phyloP scores from a whole-genome alignment of 768 basidiomycete genomes.

The Mycena galericulata region DNA sequence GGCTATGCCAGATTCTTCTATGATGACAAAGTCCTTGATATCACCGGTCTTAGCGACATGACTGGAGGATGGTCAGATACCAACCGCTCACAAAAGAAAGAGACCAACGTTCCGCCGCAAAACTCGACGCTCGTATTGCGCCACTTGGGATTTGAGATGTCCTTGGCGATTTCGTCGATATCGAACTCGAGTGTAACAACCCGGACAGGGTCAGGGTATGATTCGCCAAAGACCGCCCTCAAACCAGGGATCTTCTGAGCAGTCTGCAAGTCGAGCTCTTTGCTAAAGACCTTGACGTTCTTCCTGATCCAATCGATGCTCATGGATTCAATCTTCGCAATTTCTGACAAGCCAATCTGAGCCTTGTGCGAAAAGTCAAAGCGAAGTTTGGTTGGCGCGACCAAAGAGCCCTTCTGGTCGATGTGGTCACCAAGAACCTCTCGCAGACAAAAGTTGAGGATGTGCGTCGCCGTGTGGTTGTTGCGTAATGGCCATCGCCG shows the following conservation, averaged over 20 bases:
- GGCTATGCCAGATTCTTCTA: slow-evolving; percentile 96
- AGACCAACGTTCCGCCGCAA: slow-evolving; percentile 94
- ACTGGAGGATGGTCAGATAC: slow-evolving; percentile 49
- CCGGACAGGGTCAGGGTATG: slow-evolving; percentile 97
- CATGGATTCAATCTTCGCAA: slow-evolving; percentile 85
- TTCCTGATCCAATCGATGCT: slow-evolving; percentile 90
- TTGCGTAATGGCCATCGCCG: slow-evolving; percentile 96
- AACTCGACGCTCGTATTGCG: slow-evolving; percentile 93
- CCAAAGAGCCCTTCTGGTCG: slow-evolving; percentile 97
- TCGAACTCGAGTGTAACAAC: slow-evolving; percentile 93
- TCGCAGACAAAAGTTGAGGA: slow-evolving; percentile 93
- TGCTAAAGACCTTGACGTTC: slow-evolving; percentile 90
- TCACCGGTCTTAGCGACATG: slow-evolving; percentile 97
- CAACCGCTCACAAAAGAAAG: background rate
- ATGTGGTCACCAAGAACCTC: slow-evolving; percentile 97
- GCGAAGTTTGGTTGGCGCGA: slow-evolving; percentile 94
- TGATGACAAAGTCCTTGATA: slow-evolving; percentile 96
- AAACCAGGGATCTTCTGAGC: slow-evolving; percentile 93
- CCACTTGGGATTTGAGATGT: slow-evolving; percentile 94
- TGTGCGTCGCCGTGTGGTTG: slow-evolving; percentile 99
- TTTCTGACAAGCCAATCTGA: slow-evolving; percentile 80
- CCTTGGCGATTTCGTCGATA: slow-evolving; percentile 86
- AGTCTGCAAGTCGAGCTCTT: slow-evolving; percentile 81
- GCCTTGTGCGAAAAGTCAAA: slow-evolving; percentile 99
- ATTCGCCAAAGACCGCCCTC: slow-evolving; percentile 96